Conservation (phyloP, 2,329 filamentous ascomycete genomes). For the Neonectria ditissima region DNA sequence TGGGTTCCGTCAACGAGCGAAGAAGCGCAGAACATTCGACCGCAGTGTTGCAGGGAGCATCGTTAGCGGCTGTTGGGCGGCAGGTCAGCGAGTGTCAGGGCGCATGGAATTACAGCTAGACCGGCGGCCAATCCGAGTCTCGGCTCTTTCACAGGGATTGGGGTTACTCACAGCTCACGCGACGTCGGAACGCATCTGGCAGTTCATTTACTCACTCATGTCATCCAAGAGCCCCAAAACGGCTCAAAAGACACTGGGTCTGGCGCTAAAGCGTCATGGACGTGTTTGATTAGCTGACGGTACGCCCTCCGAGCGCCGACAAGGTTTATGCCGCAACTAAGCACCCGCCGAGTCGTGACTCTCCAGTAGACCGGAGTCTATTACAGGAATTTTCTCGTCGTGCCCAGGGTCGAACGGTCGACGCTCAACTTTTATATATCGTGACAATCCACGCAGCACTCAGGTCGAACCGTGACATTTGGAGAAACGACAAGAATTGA, state of each 20-base stretch:
- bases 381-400: conserved; percentile 27
- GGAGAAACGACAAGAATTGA: neutral
- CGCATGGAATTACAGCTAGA: neutral
- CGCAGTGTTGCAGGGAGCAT: conserved; percentile 11
- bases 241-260: neutral
- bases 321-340: conserved; percentile 41
- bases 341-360: conserved; percentile 33
- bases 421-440: conserved; percentile 18
- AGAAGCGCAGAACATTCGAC: conserved; percentile 40
- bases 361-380: conserved; percentile 27
- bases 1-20: conserved; percentile 14
- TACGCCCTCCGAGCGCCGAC: conserved; percentile 17
- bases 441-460: conserved; percentile 1
- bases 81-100: neutral
- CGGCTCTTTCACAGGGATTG: neutral
- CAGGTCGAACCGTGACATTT: neutral
- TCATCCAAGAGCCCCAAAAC: neutral
- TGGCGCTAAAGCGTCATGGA: conserved; percentile 6
- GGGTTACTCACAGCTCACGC: conserved; percentile 6
- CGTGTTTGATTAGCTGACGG: conserved; percentile 21
- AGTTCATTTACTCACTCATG: conserved; percentile 15
- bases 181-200: conserved; percentile 12
- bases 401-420: conserved; percentile 22
- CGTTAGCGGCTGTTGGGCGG: conserved; percentile 7
- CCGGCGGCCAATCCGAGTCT: conserved; percentile 2